These are phyloP conservation scores for Kluyveromyces dobzhanskii DNA, from an alignment of 805 yeast genomes.

Conservation along the genomic window DNA sequence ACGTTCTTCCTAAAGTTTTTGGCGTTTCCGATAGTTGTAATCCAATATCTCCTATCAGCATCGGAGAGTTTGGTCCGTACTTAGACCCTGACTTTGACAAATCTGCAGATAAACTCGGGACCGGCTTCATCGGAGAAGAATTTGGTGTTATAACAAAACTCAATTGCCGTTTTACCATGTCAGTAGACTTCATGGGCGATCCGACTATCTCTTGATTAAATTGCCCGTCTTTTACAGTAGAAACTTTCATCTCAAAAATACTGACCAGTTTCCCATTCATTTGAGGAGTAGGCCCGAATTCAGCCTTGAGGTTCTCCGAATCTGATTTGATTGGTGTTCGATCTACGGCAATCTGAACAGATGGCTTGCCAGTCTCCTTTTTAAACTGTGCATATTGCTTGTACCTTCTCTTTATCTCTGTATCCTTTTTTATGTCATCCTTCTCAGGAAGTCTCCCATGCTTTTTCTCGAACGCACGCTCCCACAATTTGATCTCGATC, in stretches of 20 bases:
- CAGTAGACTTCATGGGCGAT: slow-evolving; percentile 5
- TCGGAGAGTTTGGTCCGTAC: slow-evolving; percentile 26
- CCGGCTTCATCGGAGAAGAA: slow-evolving; percentile 15
- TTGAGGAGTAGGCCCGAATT: slow-evolving; percentile 84
- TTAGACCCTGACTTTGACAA: neutral
- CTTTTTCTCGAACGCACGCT: slow-evolving; percentile 33
- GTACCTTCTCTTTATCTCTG: slow-evolving; percentile 29
- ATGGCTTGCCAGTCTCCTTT: slow-evolving; percentile 8
- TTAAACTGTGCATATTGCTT: slow-evolving; percentile 28
- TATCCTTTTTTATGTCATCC: slow-evolving; percentile 38
- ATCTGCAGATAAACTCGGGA: slow-evolving; percentile 7
- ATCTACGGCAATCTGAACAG: slow-evolving; percentile 10
- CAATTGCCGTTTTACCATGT: slow-evolving; percentile 15
- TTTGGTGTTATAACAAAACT: slow-evolving; percentile 15
- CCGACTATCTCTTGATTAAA: neutral
- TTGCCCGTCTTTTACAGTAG: slow-evolving; percentile 14
- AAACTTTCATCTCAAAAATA: slow-evolving; percentile 48
- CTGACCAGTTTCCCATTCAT: slow-evolving; percentile 68
- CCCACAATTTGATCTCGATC: slow-evolving; percentile 47
- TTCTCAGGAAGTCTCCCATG: slow-evolving; percentile 39
- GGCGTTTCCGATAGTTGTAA: slow-evolving; percentile 21
- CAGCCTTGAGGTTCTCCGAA: slow-evolving; percentile 18
- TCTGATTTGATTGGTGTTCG: slow-evolving; percentile 13
- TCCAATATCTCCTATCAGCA: slow-evolving; percentile 29
- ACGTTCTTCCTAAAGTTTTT: slow-evolving; percentile 2